Conservation (phyloP, 2,329 filamentous ascomycete species). For the Onygena corvina region DNA sequence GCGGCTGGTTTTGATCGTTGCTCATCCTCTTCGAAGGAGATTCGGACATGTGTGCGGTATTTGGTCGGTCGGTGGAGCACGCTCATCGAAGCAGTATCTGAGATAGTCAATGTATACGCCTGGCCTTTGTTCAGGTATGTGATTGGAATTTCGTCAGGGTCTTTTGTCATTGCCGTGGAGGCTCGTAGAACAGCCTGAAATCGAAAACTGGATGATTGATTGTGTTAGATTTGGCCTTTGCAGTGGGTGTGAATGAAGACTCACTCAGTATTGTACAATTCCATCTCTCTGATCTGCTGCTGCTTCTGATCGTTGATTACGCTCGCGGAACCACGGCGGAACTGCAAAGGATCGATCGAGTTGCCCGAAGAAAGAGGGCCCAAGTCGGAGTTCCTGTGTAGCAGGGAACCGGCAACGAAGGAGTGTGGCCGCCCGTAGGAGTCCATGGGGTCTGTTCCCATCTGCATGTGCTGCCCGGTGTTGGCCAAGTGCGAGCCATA, state of each 20-base stretch:
- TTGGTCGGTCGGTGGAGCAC: conserved; percentile 47
- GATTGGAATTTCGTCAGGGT: conserved; percentile 72
- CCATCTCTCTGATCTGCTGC: not conserved
- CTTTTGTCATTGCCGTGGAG: conserved; percentile 85
- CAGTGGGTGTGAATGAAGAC: conserved; percentile 16
- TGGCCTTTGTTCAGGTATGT: conserved; percentile 98
- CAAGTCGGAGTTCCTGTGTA: not conserved
- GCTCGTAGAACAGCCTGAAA: conserved; percentile 85
- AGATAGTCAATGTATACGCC: conserved; percentile 74
- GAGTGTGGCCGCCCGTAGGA: not conserved
- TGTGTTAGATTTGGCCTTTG: conserved; percentile 18
- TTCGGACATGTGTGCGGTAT: conserved; percentile 84
- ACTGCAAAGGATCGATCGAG: not conserved
- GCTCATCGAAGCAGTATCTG: conserved; percentile 58
- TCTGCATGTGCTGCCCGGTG: not conserved
- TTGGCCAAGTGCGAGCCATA: not conserved
- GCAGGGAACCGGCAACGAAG: not conserved
- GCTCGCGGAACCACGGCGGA: not conserved
- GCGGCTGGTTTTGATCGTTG: conserved; percentile 70
- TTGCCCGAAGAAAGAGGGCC: not conserved
- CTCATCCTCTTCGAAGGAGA: conserved; percentile 94
- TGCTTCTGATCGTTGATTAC: not conserved
- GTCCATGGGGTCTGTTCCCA: not conserved
- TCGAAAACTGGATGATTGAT: conserved; percentile 35
- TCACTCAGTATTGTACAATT: conserved; percentile 6